phyloP scores from a whole-genome alignment of 129 eudicot genomes.

The Scalesia atractyloides region DNA sequence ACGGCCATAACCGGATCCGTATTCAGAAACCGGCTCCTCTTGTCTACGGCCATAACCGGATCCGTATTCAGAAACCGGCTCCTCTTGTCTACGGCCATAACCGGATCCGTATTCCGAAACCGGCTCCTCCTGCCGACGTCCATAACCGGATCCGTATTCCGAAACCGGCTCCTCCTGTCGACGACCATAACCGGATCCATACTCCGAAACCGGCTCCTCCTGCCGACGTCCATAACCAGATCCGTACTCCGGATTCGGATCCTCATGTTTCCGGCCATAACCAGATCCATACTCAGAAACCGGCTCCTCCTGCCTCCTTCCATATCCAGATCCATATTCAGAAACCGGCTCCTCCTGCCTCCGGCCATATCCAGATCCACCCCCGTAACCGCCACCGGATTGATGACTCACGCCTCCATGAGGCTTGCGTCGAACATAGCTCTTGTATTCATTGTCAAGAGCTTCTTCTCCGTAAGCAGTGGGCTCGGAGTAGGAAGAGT shows the following conservation, averaged over 20 bases:
- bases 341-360: conserved; percentile 29
- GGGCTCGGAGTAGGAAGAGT: conserved; percentile 70
- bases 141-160: conserved; percentile 43
- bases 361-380: conserved; percentile 36
- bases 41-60: conserved; percentile 27
- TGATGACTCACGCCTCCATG: conserved; percentile 23
- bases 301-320: conserved; percentile 14
- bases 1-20: conserved; percentile 30
- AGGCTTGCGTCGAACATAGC: conserved; percentile 61
- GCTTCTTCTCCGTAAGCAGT: conserved; percentile 76
- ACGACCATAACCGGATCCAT: conserved; percentile 29
- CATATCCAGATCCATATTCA: conserved; percentile 40
- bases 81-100: conserved; percentile 30
- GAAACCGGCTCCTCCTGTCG: conserved; percentile 11
- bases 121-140: conserved; percentile 20
- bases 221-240: conserved; percentile 36
- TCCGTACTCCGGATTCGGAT: conserved; percentile 21
- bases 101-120: conserved; percentile 42
- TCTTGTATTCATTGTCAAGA: conserved; percentile 71
- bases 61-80: too few relatives aligned
- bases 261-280: background rate
- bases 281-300: conserved; percentile 38
- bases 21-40: too few relatives aligned
- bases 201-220: conserved; percentile 29
- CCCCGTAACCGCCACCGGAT: conserved; percentile 29